phyloP scores from a whole-genome alignment of 768 basidiomycete genomes.

The Auriscalpium microsporum region DNA sequence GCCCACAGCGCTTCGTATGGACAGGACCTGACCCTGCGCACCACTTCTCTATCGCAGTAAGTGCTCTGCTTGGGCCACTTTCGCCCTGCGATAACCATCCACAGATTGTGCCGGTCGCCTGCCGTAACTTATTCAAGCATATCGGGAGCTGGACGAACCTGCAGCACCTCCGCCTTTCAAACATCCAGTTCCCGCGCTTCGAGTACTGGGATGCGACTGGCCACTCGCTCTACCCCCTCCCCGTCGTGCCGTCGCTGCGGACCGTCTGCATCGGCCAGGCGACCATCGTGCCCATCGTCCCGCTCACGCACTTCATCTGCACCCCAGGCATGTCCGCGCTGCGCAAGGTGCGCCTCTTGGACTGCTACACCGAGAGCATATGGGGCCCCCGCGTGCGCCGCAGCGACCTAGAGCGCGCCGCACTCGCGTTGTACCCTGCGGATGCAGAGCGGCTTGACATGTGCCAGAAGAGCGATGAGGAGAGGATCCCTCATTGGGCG shows the following conservation, averaged over 20 bases:
- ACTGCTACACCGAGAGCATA: slow-evolving; percentile 47
- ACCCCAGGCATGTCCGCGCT: slow-evolving; percentile 19
- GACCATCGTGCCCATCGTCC: slow-evolving; percentile 34
- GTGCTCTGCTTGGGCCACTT: slow-evolving; percentile 15
- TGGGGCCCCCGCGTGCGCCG: slow-evolving; percentile 48
- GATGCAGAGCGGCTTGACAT: neutral
- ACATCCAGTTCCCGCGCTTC: slow-evolving; percentile 32
- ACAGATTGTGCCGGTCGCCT: slow-evolving; percentile 37
- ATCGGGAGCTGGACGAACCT: slow-evolving; percentile 36
- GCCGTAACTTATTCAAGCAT: slow-evolving; percentile 31
- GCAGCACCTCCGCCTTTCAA: slow-evolving; percentile 38
- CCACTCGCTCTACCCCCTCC: slow-evolving; percentile 14
- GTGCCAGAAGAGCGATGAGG: neutral
- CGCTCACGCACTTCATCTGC: slow-evolving; percentile 30
- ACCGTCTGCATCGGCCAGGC: slow-evolving; percentile 43
- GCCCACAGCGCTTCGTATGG: slow-evolving; percentile 45
- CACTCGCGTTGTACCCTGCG: slow-evolving; percentile 8
- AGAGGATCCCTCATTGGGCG: slow-evolving; percentile 5
- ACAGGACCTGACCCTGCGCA: slow-evolving; percentile 54
- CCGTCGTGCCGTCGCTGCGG: slow-evolving; percentile 30
- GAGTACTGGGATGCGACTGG: neutral
- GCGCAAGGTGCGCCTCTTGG: slow-evolving; percentile 35
- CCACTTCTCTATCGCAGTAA: slow-evolving; percentile 53
- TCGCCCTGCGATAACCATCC: neutral
- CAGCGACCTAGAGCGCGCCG: slow-evolving; percentile 37